phyloP scores from a whole-genome alignment of 371 early-diverging fungal species.

The Dichotomocladium elegans region DNA sequence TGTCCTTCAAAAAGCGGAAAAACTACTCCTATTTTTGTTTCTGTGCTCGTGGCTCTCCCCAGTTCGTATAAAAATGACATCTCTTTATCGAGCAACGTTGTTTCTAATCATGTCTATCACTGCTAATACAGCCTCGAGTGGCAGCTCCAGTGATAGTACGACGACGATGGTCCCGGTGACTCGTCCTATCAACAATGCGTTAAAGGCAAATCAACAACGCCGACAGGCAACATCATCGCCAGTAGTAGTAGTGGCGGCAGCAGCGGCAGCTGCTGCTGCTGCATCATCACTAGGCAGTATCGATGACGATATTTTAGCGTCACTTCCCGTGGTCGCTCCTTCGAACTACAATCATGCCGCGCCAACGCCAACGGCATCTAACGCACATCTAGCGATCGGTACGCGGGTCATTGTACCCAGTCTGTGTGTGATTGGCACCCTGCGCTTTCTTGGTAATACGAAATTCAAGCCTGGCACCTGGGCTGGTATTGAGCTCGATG shows the following conservation, averaged over 20 bases:
- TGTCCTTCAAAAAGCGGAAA: neutral
- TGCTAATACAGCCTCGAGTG: too few relatives aligned
- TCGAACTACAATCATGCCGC: neutral
- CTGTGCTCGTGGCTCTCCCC: neutral
- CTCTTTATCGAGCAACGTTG: conserved; percentile 3
- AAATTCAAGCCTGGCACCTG: conserved; percentile 69
- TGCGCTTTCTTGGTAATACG: conserved; percentile 63
- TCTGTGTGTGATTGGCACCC: conserved; percentile 54
- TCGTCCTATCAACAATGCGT: too few relatives aligned
- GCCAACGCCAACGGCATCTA: conserved; percentile 1
- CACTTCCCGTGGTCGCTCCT: neutral
- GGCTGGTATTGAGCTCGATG: conserved; percentile 80
- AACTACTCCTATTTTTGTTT: conserved; percentile 3
- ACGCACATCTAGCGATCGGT: conserved; percentile 28
- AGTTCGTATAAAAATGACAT: neutral
- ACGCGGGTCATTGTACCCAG: conserved; percentile 58
- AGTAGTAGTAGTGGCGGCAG: neutral
- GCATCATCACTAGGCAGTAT: conserved; percentile 1
- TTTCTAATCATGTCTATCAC: neutral
- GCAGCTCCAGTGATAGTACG: neutral
- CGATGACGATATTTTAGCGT: neutral
- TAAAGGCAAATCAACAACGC: too few relatives aligned
- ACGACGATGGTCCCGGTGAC: neutral
- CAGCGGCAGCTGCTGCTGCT: neutral
- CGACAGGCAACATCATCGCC: neutral